Base-by-base conservation (phyloP, 1,284 basidiomycete species). In the Agroathelia rolfsii region DNA sequence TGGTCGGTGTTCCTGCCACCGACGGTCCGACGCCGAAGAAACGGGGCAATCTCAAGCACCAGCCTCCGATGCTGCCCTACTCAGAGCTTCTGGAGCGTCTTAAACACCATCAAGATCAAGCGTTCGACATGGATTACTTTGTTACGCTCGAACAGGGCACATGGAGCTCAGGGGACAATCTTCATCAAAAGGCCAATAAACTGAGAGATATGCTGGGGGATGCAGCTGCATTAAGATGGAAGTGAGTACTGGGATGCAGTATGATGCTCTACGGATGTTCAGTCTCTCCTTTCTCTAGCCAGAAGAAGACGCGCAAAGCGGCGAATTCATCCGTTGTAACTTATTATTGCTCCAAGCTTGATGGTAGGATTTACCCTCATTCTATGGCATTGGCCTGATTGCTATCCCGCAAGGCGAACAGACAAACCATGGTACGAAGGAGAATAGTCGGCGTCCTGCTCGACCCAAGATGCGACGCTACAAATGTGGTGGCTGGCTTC, bases 151-250 rank as follows among this genome's bases (percentile, higher is more conserved):
- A 43, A 0, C 41, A 48, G 1, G 54, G 54, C 7, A 46, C 51
- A 24, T 53, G 55, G 21, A 38, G 45, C 15, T 49, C 36, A 6
- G 54, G 53, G 3, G 51, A 53, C 39, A 51, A 56, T 24, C 20
- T 56, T 2, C 54, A 53, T 34, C 52, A 53, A 39, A 50, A 53
- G 25, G 53, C 54, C 0, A 53, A 53, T 39, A 51, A 48, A 41
- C 49, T 56, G 41, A 45, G 51, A 36, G 54, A 56, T 28, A 41
- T 45, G 36, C 26, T 56, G 1, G 54, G 54, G 2, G 53, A 55
- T 29, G 51, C 54, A 5, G 54, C 54, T 3, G 51, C 55, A 34
- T 53, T 54, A 30, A 54, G 55, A 20, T 53, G 54, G 51, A 53
- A 53, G 51, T 53, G 23, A 3, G 54, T 49, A 23, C n/a, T n/a